These are phyloP conservation scores for Euclidium syriacum DNA, from an alignment of 345 rosid genomes.

Conservation along the genomic window DNA sequence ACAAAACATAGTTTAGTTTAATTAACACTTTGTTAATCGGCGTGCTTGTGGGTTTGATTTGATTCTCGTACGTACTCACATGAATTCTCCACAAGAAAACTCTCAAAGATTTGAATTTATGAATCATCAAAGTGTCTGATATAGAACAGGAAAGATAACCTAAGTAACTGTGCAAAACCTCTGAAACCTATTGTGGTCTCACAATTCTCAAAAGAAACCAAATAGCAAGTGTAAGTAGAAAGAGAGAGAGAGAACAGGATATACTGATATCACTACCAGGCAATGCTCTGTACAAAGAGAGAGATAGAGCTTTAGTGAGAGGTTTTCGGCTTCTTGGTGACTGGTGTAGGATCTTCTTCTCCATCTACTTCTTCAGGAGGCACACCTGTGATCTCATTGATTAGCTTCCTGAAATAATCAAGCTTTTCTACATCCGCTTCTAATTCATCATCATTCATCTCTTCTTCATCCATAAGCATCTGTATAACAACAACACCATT, in stretches of 20 bases:
- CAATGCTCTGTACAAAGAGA: conserved; percentile 17
- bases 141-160: conserved; percentile 5
- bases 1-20: conserved; percentile 6
- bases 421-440: conserved; percentile 11
- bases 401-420: conserved; percentile 17
- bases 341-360: conserved; percentile 23
- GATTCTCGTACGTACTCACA: conserved; percentile 19
- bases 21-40: conserved; percentile 12
- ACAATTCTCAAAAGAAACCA: conserved; percentile 7
- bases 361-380: conserved; percentile 17
- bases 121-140: conserved; percentile 14
- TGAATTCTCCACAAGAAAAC: not conserved
- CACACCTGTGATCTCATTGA: conserved; percentile 10
- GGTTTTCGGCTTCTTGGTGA: conserved; percentile 7
- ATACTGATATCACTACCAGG: conserved; percentile 6
- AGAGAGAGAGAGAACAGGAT: conserved; percentile 5
- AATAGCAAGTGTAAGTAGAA: conserved; percentile 9
- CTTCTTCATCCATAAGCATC: conserved; percentile 21
- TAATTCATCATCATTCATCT: conserved; percentile 12
- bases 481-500: conserved; percentile 17
- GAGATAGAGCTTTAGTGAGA: conserved; percentile 18
- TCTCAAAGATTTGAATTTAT: conserved; percentile 9
- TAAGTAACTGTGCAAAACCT: conserved; percentile 18
- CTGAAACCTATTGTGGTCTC: conserved; percentile 22
- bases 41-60: conserved; percentile 22